Conservation (phyloP, 495 filamentous ascomycete genomes). For the Neurospora sp. region DNA sequence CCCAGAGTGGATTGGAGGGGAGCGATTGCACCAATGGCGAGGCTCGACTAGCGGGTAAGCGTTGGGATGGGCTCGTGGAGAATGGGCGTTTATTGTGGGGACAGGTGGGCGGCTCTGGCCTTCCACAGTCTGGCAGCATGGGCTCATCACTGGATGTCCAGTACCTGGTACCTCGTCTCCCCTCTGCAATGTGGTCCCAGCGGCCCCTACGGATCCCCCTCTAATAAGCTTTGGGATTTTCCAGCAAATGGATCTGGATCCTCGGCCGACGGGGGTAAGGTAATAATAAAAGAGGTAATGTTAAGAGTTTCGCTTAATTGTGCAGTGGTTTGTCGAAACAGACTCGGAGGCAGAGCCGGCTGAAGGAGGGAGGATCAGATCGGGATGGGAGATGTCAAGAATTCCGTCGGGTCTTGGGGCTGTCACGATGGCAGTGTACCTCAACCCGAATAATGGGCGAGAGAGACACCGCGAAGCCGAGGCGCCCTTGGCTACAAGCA, state of each 20-base stretch:
- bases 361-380: background rate
- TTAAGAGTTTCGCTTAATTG: background rate
- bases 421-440: background rate
- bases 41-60: background rate
- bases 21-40: background rate
- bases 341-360: background rate
- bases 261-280: background rate
- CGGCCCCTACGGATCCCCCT: background rate
- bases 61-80: background rate
- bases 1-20: background rate
- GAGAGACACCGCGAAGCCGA: background rate
- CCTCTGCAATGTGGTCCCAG: background rate
- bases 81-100: background rate
- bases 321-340: background rate
- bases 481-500: background rate
- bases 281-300: background rate
- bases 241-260: background rate
- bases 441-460: background rate
- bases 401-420: background rate
- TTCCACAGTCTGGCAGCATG: background rate
- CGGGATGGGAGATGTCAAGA: background rate
- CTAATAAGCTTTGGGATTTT: background rate
- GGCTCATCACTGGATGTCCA: background rate
- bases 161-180: background rate
- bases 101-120: background rate